Evolutionary conservation across 73 alveolate species (phyloP).

Genomic region (Tetrahymena elliotti): DNA sequence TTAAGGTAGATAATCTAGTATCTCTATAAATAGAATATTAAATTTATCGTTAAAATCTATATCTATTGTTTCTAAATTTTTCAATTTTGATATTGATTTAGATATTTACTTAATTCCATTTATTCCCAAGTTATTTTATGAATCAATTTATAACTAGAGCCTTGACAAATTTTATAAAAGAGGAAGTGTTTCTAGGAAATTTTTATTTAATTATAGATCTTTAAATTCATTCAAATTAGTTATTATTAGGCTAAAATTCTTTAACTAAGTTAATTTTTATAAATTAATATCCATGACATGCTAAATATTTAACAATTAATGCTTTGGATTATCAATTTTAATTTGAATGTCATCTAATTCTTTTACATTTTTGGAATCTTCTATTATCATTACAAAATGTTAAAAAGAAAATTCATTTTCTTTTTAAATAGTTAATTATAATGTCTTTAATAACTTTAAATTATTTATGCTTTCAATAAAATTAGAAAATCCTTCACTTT

Average conservation of each 20-base stretch:
- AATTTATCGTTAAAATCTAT: not conserved
- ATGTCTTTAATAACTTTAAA: too few relatives aligned
- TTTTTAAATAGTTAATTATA: not conserved
- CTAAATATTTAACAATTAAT: not conserved
- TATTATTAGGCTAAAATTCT: not conserved
- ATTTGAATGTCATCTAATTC: not conserved
- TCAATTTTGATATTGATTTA: not conserved
- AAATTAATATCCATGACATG: not conserved
- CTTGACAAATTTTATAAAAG: not conserved
- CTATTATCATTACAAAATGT: not conserved
- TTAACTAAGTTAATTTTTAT: too few relatives aligned
- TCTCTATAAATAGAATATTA: not conserved
- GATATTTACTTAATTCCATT: not conserved
- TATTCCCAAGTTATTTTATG: not conserved
- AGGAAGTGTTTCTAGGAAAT: not conserved
- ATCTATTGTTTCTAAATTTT: not conserved
- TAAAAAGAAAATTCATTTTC: not conserved
- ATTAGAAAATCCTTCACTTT: not conserved
- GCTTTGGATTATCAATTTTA: not conserved
- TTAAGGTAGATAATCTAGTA: not conserved
- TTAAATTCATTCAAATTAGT: not conserved
- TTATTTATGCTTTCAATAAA: not conserved
- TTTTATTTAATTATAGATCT: too few relatives aligned
- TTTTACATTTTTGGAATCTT: too few relatives aligned
- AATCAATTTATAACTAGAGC: not conserved